Evolutionary conservation across 2,329 filamentous ascomycete genomes (phyloP), one percentile per base, ranked within the genome.

Genomic region (Trichoderma sp.): DNA sequence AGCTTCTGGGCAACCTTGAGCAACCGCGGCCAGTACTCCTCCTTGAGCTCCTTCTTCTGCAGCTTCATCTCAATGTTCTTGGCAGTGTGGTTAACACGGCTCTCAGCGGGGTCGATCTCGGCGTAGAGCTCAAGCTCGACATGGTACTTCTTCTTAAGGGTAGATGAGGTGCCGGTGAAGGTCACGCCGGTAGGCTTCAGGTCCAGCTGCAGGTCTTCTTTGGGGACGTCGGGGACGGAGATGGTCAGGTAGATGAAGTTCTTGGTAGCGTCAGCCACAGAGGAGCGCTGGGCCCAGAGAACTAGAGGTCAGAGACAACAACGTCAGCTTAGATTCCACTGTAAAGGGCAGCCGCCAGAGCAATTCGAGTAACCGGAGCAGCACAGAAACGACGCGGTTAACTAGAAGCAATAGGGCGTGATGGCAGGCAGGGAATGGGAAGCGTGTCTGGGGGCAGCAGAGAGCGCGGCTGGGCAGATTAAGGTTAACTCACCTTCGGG

Each of bases 271-370:
- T 98, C 95, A 76, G 86, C 86, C 77, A 83, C 86, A 80, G 91
- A 96, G 61, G 95, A 98, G 87, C 96, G 95, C 87, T 99, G 96
- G 76, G 96, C 95, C 96, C 96, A 99, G 84, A 94, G 92, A 78
- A 99, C 96, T 98, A 79, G 72, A 68, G 36, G 15, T 55, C 17
- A 32, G 20, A 70, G 3, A 4, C 50, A 12, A 13, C 59, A 59
- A 50, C 23, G 58, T 62, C 50, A 55, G 47, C 63, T 34, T 34
- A 15, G 39, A 8, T 34, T 32, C 36, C 20, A 9, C 17, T 17
- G 63, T 36, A 15, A 30, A n/a, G 20, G 43, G 20, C 43, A 9
- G 58, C 20, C 9, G 8, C 55, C 32, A 13, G 3, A 17, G 68
- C 34, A 32, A 36, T 63, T 17, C 47, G 9, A 17, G 28, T 39